phyloP scores from a whole-genome alignment of 192 early-diverging fungal species.

The Thamnidium elegans region DNA sequence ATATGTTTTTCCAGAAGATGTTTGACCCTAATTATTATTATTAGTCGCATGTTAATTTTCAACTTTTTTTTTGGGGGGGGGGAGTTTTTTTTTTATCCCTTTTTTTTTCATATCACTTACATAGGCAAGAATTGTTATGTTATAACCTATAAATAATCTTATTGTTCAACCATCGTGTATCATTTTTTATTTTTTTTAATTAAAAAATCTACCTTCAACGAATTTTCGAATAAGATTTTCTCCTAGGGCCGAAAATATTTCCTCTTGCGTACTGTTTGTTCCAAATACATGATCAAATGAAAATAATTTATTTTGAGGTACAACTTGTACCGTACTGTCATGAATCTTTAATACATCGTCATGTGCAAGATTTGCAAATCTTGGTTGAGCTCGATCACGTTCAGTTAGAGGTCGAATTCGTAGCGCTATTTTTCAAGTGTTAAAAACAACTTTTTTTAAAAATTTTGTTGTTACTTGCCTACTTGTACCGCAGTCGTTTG shows the following conservation, averaged over 20 bases:
- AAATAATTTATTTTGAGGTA: conserved; percentile 32
- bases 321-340: conserved; percentile 29
- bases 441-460: conserved; percentile 5
- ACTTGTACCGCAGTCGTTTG: conserved; percentile 41
- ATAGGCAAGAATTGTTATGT: conserved; percentile 92
- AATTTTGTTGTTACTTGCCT: conserved; percentile 26
- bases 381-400: conserved; percentile 33
- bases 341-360: conserved; percentile 30
- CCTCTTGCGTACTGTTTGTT: conserved; percentile 26
- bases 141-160: conserved; percentile 73
- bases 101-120: conserved; percentile 44
- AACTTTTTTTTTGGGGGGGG: no score
- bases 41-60: neutral
- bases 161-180: neutral
- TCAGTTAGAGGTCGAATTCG: conserved; percentile 33
- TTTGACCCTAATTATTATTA: conserved; percentile 56
- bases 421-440: conserved; percentile 15
- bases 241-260: conserved; percentile 29
- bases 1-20: conserved; percentile 92
- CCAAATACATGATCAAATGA: conserved; percentile 39
- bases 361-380: conserved; percentile 32
- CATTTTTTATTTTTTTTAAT: neutral
- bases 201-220: conserved; percentile 24
- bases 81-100: conserved; percentile 10
- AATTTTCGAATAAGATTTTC: conserved; percentile 32